These are phyloP conservation scores for Phaeosphaeriaceae sp. DNA, from an alignment of 2,329 filamentous ascomycete genomes.

Conservation along the genomic window DNA sequence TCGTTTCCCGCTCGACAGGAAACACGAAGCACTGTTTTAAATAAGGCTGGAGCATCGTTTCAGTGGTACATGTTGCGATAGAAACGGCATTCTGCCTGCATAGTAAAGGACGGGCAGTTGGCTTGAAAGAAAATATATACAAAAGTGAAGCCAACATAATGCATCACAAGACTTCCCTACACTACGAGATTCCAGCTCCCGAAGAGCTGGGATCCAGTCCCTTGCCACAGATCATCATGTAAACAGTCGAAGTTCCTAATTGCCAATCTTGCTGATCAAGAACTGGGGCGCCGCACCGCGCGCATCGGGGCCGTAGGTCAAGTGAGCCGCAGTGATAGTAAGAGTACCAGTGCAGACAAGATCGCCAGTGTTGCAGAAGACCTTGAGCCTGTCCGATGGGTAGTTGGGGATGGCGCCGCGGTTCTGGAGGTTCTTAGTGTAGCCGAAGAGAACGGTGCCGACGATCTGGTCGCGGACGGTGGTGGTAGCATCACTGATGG, in stretches of 20 bases:
- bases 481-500: conserved; percentile 36
- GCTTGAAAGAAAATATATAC: neutral
- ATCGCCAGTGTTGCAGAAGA: conserved; percentile 47
- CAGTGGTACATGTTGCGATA: too few species aligned
- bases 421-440: conserved; percentile 51
- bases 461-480: conserved; percentile 40
- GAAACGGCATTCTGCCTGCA: too few species aligned
- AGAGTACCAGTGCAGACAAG: conserved; percentile 46
- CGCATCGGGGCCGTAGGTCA: conserved; percentile 39
- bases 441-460: conserved; percentile 51
- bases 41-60: too few species aligned
- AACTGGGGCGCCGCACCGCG: conserved; percentile 34
- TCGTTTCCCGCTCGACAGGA: too few species aligned
- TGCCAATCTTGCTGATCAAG: conserved; percentile 26
- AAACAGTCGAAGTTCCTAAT: neutral
- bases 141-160: neutral
- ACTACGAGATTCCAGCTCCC: neutral
- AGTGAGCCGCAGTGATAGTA: conserved; percentile 40
- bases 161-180: neutral
- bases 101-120: too few species aligned
- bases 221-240: neutral
- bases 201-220: neutral
- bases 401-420: conserved; percentile 43
- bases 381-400: conserved; percentile 39
- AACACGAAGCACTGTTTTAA: too few species aligned